phyloP scores from a whole-genome alignment of 805 yeast species.

The Saccharomycopsis lassenensis region DNA sequence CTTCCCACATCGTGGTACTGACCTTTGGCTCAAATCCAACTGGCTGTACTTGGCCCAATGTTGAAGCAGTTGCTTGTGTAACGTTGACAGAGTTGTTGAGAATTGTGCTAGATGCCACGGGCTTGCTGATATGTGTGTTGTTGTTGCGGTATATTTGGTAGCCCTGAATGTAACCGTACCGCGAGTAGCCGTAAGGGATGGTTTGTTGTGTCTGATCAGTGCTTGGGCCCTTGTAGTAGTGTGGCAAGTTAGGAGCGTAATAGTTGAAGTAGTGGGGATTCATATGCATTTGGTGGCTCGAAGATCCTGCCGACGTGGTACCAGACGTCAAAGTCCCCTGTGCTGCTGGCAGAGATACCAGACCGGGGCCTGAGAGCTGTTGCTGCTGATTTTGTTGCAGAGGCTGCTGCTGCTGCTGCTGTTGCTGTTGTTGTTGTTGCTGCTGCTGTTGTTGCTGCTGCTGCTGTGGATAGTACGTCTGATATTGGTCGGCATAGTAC shows the following conservation, averaged over 20 bases:
- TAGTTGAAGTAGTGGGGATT: conserved; percentile 9
- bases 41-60: conserved; percentile 29
- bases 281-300: conserved; percentile 5
- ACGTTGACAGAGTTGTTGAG: conserved; percentile 12
- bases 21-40: conserved; percentile 45
- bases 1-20: conserved; percentile 71
- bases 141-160: conserved; percentile 12
- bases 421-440: conserved; percentile 14
- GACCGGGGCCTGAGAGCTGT: conserved; percentile 11
- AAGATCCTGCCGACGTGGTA: conserved; percentile 6
- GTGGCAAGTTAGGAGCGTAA: conserved; percentile 16
- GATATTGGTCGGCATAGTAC: conserved; percentile 11
- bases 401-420: conserved; percentile 12
- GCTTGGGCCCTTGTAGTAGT: conserved; percentile 15
- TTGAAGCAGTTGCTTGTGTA: conserved; percentile 12
- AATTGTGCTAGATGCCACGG: conserved; percentile 8
- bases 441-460: conserved; percentile 19
- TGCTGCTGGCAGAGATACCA: conserved; percentile 12
- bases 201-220: conserved; percentile 13
- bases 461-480: conserved; percentile 18
- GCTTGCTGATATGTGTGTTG: conserved; percentile 2
- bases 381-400: conserved; percentile 15
- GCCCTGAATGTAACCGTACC: conserved; percentile 16
- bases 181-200: conserved; percentile 14
- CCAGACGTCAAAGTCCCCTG: too few species aligned